Conservation (phyloP, 495 filamentous ascomycete species). For the Annulohypoxylon nitens region DNA sequence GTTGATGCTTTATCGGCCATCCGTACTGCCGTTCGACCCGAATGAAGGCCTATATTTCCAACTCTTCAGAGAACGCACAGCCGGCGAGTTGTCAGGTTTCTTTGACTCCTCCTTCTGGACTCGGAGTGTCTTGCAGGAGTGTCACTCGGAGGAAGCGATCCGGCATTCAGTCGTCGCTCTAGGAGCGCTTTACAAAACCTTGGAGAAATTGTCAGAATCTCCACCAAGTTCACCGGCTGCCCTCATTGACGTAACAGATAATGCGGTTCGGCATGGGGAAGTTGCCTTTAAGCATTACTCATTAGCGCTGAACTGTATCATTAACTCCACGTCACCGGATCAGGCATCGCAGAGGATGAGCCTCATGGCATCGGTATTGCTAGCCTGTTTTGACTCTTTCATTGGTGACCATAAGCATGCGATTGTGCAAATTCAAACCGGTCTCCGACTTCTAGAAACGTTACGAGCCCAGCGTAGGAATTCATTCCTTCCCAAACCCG, state of each 20-base stretch:
- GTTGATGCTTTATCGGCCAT: constrained; percentile 51
- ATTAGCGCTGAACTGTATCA: constrained; percentile 56
- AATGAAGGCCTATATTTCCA: constrained; percentile 70
- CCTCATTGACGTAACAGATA: constrained; percentile 49
- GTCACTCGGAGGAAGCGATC: constrained; percentile 71
- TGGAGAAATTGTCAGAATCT: constrained; percentile 67
- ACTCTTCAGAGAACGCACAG: constrained; percentile 69
- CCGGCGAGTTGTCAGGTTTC: constrained; percentile 71
- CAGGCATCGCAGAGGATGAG: constrained; percentile 57
- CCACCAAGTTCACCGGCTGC: constrained; percentile 57
- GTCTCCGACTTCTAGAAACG: constrained; percentile 60
- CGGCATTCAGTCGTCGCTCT: constrained; percentile 75
- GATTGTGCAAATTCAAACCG: constrained; percentile 60
- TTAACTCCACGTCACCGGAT: constrained; percentile 50
- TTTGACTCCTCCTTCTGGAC: constrained; percentile 75
- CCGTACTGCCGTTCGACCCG: constrained; percentile 54
- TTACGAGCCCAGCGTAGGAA: constrained; percentile 57
- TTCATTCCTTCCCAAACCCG: constrained; percentile 54
- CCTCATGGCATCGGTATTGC: constrained; percentile 63
- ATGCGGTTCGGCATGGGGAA: constrained; percentile 57
- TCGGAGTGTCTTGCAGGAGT: constrained; percentile 68
- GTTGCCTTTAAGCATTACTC: constrained; percentile 62
- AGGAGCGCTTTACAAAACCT: constrained; percentile 72
- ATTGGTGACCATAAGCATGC: constrained; percentile 64
- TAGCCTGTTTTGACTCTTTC: constrained; percentile 66